Conservation (phyloP, 257 asterid species). For the Solanum sitiens region DNA sequence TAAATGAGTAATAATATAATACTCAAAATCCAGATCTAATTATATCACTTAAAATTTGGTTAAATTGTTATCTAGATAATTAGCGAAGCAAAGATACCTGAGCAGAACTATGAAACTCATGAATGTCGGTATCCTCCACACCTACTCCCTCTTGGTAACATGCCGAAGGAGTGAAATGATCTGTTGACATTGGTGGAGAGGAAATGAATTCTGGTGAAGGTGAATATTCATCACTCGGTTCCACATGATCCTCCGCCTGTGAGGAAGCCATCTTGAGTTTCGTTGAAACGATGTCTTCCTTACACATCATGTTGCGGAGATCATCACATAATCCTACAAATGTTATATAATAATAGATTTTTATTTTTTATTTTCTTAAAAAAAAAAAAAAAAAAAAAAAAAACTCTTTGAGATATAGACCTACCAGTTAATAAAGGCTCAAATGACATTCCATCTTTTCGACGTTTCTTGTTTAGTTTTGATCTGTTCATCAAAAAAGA, state of each 20-base stretch:
- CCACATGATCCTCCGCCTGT: neutral
- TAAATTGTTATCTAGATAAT: too few relatives aligned
- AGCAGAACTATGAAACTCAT: too few relatives aligned
- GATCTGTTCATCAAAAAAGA: slow-evolving; percentile 4
- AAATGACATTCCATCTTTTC: slow-evolving; percentile 25
- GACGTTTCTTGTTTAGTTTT: slow-evolving; percentile 26
- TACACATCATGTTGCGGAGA: neutral
- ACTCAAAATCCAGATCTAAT: neutral
- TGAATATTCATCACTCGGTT: neutral
- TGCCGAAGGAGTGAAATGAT: too few relatives aligned
- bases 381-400: too few relatives aligned
- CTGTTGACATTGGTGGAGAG: too few relatives aligned
- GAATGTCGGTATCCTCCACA: too few relatives aligned
- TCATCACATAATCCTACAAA: neutral
- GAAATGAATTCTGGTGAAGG: neutral
- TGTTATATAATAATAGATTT: too few relatives aligned
- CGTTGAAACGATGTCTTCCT: neutral
- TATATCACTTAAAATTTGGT: neutral
- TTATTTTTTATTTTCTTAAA: too few relatives aligned
- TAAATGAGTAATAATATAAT: neutral
- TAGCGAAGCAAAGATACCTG: too few relatives aligned
- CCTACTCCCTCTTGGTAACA: too few relatives aligned
- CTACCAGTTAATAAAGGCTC: slow-evolving; percentile 53
- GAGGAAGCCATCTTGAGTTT: neutral
- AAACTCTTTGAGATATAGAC: neutral